Base-by-base conservation (phyloP, 2,329 filamentous ascomycete species). In the Trichophyton equinum region DNA sequence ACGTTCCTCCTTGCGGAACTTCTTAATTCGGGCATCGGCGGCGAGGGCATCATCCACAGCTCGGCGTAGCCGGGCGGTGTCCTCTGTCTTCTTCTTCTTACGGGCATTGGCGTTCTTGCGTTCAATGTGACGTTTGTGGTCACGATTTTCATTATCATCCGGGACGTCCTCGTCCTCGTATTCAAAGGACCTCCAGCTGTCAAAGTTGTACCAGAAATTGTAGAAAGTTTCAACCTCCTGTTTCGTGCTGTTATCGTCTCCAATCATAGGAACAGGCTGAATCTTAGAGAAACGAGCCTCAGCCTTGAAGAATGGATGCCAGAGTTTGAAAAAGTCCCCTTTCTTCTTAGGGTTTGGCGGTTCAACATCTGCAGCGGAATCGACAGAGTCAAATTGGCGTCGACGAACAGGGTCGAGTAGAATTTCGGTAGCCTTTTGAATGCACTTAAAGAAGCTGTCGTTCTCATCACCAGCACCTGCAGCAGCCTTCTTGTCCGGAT, bases 141-240 rank as follows among this genome's bases (percentile, higher is more conserved):
- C 92, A 75, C 94, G 91, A 81, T 91, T 96, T 80, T 97, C 94
- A 75, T 94, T 96, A 81, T 99, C 94, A 71, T 99, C 94, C 46
- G 94, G 94, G 33, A 99, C 92, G 73, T 99, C 94, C 80, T 99
- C 94, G 72, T 99, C 94, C 62, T 95, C 88, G 77, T 99, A 99
- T 79, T 99, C 94, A 71, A 99, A 99, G 2, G 88, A 86, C 64
- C 94, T 83, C 94, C 94, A 99, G 75, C 88, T 94, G 82, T 99
- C 94, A 70, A 99, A 95, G 82, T 92, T 95, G 82, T 97, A 99
- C 87, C 89, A 99, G 81, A 97, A 99, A 82, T 99, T 96, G 84
- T 99, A 99, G 77, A 99, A 99, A 60, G 81, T 80, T 72, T 97
- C 91, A 55, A 99, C 94, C 7, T 96, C 86, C 72, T 95, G 89